Evolutionary conservation across 345 rosid species (phyloP).

Genomic region (Gossypium longicalyx): DNA sequence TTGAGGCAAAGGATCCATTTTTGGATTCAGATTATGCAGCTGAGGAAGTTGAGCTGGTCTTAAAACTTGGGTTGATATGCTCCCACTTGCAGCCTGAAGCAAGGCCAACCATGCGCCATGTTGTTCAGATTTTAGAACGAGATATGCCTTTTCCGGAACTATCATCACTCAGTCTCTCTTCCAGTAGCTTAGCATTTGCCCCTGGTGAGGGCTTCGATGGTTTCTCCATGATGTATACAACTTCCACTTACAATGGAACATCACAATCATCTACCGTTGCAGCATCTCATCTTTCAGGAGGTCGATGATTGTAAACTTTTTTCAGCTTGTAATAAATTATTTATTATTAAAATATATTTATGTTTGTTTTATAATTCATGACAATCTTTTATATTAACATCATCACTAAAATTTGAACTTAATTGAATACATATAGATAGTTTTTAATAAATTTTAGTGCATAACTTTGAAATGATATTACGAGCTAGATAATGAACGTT

Average conservation of each 20-base stretch:
- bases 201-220: conserved; percentile 40
- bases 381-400: no score
- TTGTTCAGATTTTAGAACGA: conserved; percentile 40
- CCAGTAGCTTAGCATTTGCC: conserved; percentile 29
- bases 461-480: no score
- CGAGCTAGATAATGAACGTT: not conserved
- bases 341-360: no score
- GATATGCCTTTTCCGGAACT: conserved; percentile 41
- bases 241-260: not conserved
- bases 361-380: no score
- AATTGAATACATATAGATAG: no score
- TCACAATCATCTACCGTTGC: not conserved
- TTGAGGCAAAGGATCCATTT: conserved; percentile 40
- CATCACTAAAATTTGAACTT: no score
- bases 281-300: conserved; percentile 11
- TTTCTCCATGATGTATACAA: conserved; percentile 15
- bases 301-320: conserved; percentile 16
- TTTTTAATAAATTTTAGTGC: no score
- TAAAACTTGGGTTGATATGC: conserved; percentile 58
- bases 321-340: not conserved
- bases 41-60: conserved; percentile 46
- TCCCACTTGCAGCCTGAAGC: conserved; percentile 38
- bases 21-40: conserved; percentile 31
- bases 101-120: conserved; percentile 62
- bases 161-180: conserved; percentile 30